Conservation (phyloP, 2,329 filamentous ascomycete species). For the Aspergillus hortae region DNA sequence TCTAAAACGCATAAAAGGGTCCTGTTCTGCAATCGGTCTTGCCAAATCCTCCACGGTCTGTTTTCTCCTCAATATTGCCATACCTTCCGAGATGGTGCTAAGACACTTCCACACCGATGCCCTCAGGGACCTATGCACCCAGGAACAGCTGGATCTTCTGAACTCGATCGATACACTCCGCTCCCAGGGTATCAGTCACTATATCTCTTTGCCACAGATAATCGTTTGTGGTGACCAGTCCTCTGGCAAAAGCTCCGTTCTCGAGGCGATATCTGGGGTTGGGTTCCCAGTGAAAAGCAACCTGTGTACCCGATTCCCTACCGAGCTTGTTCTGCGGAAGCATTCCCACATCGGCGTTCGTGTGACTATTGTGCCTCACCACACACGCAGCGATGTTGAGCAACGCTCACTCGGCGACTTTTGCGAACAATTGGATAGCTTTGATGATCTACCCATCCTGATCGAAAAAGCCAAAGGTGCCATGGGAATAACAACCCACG, state of each 20-base stretch:
- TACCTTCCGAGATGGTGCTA: slow-evolving; percentile 6
- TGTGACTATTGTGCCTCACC: slow-evolving; percentile 39
- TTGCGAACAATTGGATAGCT: slow-evolving; percentile 15
- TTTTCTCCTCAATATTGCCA: neutral
- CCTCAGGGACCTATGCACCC: slow-evolving; percentile 17
- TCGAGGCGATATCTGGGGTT: slow-evolving; percentile 62
- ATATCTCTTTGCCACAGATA: too few species aligned
- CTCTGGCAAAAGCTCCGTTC: slow-evolving; percentile 60
- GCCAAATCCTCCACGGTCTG: neutral
- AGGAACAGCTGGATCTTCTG: slow-evolving; percentile 56
- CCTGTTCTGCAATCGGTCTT: neutral
- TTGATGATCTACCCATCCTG: slow-evolving; percentile 15
- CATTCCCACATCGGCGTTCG: slow-evolving; percentile 10
- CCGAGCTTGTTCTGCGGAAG: slow-evolving; percentile 54
- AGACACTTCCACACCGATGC: slow-evolving; percentile 11
- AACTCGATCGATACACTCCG: slow-evolving; percentile 57
- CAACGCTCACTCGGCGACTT: slow-evolving; percentile 11
- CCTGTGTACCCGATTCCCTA: slow-evolving; percentile 61
- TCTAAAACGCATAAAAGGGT: neutral
- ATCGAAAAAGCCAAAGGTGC: slow-evolving; percentile 23
- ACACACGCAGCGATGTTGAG: slow-evolving; percentile 18
- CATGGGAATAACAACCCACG: slow-evolving; percentile 22
- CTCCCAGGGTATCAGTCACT: too few species aligned
- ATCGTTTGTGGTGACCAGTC: too few species aligned
- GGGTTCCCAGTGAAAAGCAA: slow-evolving; percentile 59